Conservation (phyloP, 2,329 filamentous ascomycete genomes). For the Verticillium isaacii region DNA sequence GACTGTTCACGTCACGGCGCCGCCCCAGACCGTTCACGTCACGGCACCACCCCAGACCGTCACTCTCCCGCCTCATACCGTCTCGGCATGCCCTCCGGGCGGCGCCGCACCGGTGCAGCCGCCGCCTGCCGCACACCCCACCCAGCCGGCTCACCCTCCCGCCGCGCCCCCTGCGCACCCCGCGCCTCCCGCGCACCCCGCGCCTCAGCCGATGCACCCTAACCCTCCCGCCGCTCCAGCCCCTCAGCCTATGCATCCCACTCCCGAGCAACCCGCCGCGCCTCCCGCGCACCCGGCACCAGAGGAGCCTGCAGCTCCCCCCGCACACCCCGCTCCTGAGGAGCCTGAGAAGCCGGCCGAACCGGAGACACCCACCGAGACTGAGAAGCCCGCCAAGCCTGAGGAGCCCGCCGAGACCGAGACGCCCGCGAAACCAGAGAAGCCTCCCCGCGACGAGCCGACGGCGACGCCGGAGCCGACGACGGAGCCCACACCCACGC, state of each 20-base stretch:
- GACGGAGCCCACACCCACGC: neutral
- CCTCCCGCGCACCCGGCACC: constrained; percentile 1
- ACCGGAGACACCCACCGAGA: neutral
- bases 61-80: neutral
- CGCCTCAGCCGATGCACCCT: neutral
- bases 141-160: neutral
- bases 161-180: constrained; percentile 1
- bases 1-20: neutral
- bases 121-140: neutral
- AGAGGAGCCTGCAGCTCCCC: neutral
- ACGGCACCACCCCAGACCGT: constrained; percentile 3
- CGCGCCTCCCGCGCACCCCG: neutral
- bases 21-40: constrained; percentile 4
- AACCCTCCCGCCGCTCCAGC: neutral
- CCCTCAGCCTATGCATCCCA: neutral
- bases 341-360: neutral
- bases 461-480: neutral
- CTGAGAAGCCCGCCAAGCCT: neutral
- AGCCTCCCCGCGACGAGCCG: no score
- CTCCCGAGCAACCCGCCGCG: neutral
- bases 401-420: neutral
- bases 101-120: neutral
- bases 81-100: neutral
- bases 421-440: neutral
- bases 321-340: neutral